These are phyloP conservation scores for Boletus pseudopeckii DNA, from an alignment of 768 basidiomycete species.

Conservation along the genomic window DNA sequence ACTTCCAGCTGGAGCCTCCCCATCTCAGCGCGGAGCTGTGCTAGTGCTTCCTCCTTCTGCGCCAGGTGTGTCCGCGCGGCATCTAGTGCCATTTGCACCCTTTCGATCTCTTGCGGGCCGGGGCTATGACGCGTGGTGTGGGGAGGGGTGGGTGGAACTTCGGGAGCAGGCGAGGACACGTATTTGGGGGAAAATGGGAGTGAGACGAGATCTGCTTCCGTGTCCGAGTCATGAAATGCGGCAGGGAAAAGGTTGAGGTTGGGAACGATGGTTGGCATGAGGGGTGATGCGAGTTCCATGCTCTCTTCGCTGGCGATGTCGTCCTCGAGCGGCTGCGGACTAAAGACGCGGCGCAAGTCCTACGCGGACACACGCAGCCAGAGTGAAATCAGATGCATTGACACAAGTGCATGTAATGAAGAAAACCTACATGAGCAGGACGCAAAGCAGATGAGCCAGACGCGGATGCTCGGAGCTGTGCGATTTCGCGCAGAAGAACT, in stretches of 20 bases:
- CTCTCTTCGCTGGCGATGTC: conserved; percentile 38
- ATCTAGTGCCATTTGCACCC: conserved; percentile 19
- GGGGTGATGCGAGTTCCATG: conserved; percentile 54
- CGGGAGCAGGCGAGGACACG: conserved; percentile 15
- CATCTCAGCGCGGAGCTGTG: conserved; percentile 22
- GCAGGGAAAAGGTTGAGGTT: background rate
- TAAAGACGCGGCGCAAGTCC: conserved; percentile 5
- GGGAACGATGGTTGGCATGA: conserved; percentile 35
- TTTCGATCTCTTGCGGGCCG: conserved; percentile 16
- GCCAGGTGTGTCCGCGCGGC: conserved; percentile 19
- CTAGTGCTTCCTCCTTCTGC: conserved; percentile 23
- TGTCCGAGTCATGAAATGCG: background rate
- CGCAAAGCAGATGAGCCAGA: background rate
- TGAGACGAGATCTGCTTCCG: conserved; percentile 15
- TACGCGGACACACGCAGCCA: background rate
- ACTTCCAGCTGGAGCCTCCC: conserved; percentile 15
- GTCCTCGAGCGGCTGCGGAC: conserved; percentile 29
- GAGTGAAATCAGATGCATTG: background rate
- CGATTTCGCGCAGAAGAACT: conserved; percentile 33
- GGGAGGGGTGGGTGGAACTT: background rate
- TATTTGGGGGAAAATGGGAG: conserved; percentile 20
- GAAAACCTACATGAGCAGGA: conserved; percentile 4
- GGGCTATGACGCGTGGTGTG: conserved; percentile 2
- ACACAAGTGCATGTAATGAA: background rate
- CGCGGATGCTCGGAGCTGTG: conserved; percentile 7